These are phyloP conservation scores for Colletotrichum liaoningense DNA, from an alignment of 2,329 filamentous ascomycete genomes.

Conservation along the genomic window DNA sequence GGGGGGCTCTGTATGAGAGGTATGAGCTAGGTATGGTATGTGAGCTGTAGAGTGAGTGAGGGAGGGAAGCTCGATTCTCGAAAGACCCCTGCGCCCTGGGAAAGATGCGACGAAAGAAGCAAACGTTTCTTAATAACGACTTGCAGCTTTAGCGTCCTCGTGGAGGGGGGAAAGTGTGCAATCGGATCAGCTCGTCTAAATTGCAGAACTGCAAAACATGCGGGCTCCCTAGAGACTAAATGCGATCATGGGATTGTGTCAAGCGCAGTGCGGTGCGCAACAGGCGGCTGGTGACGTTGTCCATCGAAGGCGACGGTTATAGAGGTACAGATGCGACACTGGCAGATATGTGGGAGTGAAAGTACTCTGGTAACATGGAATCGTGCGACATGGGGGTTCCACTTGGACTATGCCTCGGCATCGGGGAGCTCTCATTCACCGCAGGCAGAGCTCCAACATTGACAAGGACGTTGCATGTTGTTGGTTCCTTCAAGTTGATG, in stretches of 20 bases:
- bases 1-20: not conserved
- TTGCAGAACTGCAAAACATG: not conserved
- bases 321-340: not conserved
- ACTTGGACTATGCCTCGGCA: slow-evolving; percentile 20
- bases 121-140: not conserved
- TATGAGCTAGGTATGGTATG: not conserved
- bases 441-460: not conserved
- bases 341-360: too few species aligned
- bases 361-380: not conserved
- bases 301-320: slow-evolving; percentile 1
- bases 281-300: slow-evolving; percentile 19
- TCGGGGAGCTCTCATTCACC: slow-evolving; percentile 3
- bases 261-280: not conserved
- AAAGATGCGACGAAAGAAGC: not conserved
- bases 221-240: not conserved
- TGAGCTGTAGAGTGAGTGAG: not conserved
- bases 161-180: not conserved
- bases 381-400: not conserved
- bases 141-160: not conserved
- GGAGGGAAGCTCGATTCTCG: not conserved
- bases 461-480: not conserved
- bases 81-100: not conserved
- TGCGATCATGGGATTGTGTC: slow-evolving; percentile 15
- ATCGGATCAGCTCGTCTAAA: not conserved
- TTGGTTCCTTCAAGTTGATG: not conserved